Percentiles rank a stretch among this genome's conserved stretches.
Evolutionary conservation across 495 filamentous ascomycete genomes (phyloP).

Genomic region (Trypethelium eluteriae): DNA sequence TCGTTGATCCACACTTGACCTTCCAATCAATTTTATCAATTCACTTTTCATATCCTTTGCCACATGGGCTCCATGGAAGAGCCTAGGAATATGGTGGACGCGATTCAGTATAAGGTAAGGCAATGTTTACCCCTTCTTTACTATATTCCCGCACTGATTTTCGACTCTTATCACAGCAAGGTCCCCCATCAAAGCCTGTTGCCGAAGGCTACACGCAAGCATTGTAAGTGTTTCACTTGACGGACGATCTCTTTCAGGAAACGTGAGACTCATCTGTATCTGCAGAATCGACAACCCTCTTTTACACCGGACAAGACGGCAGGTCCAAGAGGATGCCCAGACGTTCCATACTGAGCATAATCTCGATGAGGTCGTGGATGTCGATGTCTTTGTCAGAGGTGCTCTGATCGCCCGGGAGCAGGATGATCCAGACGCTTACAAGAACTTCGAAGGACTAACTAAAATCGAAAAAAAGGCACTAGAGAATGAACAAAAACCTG

Average conservation of each 20-base stretch:
- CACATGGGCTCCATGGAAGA: not conserved
- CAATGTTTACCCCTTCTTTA: not conserved
- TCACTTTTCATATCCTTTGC: not conserved
- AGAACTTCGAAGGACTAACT: constrained; percentile 16
- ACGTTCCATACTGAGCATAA: constrained; percentile 11
- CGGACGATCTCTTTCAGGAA: not conserved
- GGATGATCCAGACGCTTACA: constrained; percentile 18
- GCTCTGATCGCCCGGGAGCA: constrained; percentile 5
- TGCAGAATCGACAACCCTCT: constrained; percentile 16
- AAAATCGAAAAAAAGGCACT: constrained; percentile 45
- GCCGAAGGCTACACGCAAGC: not conserved
- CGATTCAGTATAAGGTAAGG: not conserved
- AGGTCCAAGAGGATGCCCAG: constrained; percentile 9
- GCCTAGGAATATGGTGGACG: not conserved
- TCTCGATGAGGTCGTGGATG: constrained; percentile 15
- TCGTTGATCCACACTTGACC: not conserved
- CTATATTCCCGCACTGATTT: not conserved
- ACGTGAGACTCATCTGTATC: not conserved
- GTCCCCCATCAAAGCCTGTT: not conserved
- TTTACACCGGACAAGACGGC: constrained; percentile 11
- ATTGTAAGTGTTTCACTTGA: not conserved
- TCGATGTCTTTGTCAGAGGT: constrained; percentile 10
- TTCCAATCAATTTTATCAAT: not conserved
- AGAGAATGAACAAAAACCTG: constrained; percentile 46
- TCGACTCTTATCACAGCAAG: not conserved